These are phyloP conservation scores for Puccinia horiana DNA, from an alignment of 1,284 basidiomycete species.

Conservation along the genomic window DNA sequence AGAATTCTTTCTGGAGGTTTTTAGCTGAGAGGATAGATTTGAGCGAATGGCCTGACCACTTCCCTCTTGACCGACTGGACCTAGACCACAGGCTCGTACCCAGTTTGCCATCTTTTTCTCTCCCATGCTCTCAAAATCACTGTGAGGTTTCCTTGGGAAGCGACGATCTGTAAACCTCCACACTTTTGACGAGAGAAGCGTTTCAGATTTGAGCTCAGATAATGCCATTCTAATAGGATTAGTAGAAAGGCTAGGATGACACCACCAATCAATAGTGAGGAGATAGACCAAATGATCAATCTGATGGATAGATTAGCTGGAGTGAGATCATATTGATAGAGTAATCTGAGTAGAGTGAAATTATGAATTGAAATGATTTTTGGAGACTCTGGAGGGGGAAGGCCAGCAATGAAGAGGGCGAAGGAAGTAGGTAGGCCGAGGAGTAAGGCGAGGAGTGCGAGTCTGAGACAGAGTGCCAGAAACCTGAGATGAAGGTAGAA, in stretches of 20 bases:
- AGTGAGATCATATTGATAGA: constrained; percentile 26
- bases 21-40: neutral
- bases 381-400: constrained; percentile 11
- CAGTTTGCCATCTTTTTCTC: constrained; percentile 32
- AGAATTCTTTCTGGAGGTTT: neutral
- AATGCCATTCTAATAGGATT: constrained; percentile 30
- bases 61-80: constrained; percentile 26
- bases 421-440: constrained; percentile 19
- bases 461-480: constrained; percentile 27
- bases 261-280: constrained; percentile 21
- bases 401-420: constrained; percentile 17
- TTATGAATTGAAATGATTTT: constrained; percentile 4
- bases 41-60: neutral
- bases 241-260: constrained; percentile 6
- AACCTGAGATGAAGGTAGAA: constrained; percentile 28
- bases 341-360: constrained; percentile 25
- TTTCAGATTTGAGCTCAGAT: neutral
- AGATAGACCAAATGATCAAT: constrained; percentile 16
- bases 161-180: constrained; percentile 30
- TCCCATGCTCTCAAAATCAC: constrained; percentile 31
- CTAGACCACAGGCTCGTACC: constrained; percentile 27
- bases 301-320: neutral
- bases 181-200: constrained; percentile 26
- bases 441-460: constrained; percentile 21
- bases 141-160: constrained; percentile 1